Conservation (phyloP, 176 grass and related monocot genomes). For the Aegilops sharonensis region DNA sequence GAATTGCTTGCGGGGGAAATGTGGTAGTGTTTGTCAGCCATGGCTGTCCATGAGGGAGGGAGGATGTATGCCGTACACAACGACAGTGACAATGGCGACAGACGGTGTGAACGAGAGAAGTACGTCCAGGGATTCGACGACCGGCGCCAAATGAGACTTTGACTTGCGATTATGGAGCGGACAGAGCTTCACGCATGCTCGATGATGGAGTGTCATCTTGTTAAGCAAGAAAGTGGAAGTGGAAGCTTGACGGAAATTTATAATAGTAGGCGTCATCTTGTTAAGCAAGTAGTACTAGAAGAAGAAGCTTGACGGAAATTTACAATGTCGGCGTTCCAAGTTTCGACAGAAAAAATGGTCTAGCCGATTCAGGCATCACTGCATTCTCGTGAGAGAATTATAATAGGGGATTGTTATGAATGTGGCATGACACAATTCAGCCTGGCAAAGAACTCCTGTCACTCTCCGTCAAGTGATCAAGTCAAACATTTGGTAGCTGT, state of each 20-base stretch:
- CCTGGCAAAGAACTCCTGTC: background rate
- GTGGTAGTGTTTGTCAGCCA: background rate
- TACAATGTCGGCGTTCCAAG: too few relatives aligned
- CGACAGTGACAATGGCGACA: background rate
- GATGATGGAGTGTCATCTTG: background rate
- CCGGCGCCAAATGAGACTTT: background rate
- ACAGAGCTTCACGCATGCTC: background rate
- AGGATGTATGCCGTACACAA: background rate
- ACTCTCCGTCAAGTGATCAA: background rate
- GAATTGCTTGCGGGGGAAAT: background rate
- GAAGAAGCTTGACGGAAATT: too few relatives aligned
- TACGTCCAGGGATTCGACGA: background rate
- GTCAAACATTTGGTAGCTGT: background rate
- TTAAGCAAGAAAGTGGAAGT: too few relatives aligned
- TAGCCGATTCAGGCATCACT: too few relatives aligned
- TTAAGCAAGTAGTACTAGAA: too few relatives aligned
- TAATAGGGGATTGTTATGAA: too few relatives aligned
- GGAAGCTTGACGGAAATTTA: too few relatives aligned
- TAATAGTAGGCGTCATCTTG: too few relatives aligned
- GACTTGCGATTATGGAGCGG: background rate
- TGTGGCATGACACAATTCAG: too few relatives aligned
- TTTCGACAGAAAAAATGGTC: too few relatives aligned
- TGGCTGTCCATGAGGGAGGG: background rate
- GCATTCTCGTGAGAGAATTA: too few relatives aligned
- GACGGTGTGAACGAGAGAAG: background rate